Percentiles rank a stretch among this genome's conserved stretches.
phyloP scores from a whole-genome alignment of 352 stramenopile genomes.

The Thalassiosira sp. region DNA sequence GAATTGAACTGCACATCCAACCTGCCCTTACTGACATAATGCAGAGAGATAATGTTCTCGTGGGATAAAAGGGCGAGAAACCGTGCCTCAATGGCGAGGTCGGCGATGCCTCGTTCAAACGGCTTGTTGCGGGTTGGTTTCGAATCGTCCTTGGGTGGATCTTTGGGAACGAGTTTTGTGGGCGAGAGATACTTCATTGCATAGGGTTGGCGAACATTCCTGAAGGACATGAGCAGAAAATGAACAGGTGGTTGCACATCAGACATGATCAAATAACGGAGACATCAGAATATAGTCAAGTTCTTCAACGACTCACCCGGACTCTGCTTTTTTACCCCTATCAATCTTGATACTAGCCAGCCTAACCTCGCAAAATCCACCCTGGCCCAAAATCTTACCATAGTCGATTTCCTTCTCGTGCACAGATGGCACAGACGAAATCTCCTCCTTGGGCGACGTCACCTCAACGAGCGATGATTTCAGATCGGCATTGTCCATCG shows the following conservation, averaged over 20 bases:
- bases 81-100: conserved; percentile 66
- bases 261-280: no score
- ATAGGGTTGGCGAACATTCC: neutral
- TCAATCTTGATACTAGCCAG: conserved; percentile 1
- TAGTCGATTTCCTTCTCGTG: conserved; percentile 31
- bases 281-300: no score
- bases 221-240: neutral
- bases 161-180: neutral
- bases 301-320: neutral
- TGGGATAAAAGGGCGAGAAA: conserved; percentile 55
- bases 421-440: neutral
- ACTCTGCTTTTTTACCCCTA: neutral
- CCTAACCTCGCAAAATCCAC: conserved; percentile 56
- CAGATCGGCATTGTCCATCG: neutral
- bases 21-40: conserved; percentile 10
- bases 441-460: neutral
- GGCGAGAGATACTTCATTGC: conserved; percentile 33
- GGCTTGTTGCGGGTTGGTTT: conserved; percentile 27
- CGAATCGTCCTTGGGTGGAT: neutral
- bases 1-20: conserved; percentile 15
- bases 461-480: neutral
- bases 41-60: conserved; percentile 55
- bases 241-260: no score
- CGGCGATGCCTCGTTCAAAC: conserved; percentile 61
- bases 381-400: conserved; percentile 51